Conservation (phyloP, 371 early-diverging fungal species). For the Circinella minor region DNA sequence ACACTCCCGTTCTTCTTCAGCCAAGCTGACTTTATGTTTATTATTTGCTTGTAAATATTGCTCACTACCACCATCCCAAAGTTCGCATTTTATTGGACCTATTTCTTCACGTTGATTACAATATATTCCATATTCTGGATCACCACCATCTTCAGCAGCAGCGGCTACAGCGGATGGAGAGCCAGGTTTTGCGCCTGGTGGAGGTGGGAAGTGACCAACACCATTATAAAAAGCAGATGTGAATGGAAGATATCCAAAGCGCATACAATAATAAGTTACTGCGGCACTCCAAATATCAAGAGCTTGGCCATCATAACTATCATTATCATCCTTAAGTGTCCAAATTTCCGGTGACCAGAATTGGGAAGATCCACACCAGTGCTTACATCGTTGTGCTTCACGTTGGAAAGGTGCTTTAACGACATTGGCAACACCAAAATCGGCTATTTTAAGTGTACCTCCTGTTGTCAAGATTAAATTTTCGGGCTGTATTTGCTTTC, state of each 20-base stretch:
- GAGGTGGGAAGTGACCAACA: conserved; percentile 26
- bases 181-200: conserved; percentile 48
- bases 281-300: conserved; percentile 76
- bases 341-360: conserved; percentile 93
- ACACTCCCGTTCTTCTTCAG: conserved; percentile 34
- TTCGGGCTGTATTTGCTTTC: conserved; percentile 57
- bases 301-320: conserved; percentile 74
- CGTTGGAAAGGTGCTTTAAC: conserved; percentile 84
- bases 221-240: conserved; percentile 58
- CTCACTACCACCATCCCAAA: conserved; percentile 13
- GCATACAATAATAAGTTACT: conserved; percentile 71
- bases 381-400: conserved; percentile 67
- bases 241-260: conserved; percentile 71
- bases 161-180: conserved; percentile 45
- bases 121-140: conserved; percentile 38
- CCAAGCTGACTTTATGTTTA: neutral
- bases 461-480: conserved; percentile 87
- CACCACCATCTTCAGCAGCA: conserved; percentile 40
- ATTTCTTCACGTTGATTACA: conserved; percentile 24
- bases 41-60: neutral
- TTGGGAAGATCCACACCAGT: conserved; percentile 86
- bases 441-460: conserved; percentile 93
- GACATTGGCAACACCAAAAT: conserved; percentile 96
- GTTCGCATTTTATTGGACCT: conserved; percentile 9
- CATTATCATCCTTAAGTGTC: conserved; percentile 49